Conservation (phyloP, 345 rosid species). For the Citrus unshiu region DNA sequence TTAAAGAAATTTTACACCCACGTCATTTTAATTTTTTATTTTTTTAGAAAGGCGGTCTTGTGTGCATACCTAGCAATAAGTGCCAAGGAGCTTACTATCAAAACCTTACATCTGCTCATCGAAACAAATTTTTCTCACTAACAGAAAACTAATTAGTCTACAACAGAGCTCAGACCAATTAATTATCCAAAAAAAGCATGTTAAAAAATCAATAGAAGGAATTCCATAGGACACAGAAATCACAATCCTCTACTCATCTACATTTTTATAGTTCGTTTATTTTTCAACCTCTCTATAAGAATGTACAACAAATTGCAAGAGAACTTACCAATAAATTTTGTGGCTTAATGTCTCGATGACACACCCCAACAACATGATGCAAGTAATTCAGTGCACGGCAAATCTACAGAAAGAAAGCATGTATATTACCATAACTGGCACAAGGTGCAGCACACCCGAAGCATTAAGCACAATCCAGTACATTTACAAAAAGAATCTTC, state of each 20-base stretch:
- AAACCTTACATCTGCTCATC: not conserved
- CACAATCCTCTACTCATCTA: not conserved
- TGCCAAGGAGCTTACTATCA: not conserved
- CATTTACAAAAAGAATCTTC: not conserved
- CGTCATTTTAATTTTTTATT: not conserved
- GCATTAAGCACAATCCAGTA: not conserved
- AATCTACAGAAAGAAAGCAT: constrained; percentile 47
- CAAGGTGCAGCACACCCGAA: not conserved
- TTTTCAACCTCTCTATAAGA: not conserved
- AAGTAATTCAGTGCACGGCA: constrained; percentile 93
- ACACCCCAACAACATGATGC: constrained; percentile 84
- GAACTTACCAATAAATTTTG: constrained; percentile 86
- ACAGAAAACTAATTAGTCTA: not conserved
- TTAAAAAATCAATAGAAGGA: not conserved
- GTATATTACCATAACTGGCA: not conserved
- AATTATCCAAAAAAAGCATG: not conserved
- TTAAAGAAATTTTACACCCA: not conserved
- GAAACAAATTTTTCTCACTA: not conserved
- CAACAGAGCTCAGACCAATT: not conserved
- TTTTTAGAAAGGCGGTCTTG: not conserved
- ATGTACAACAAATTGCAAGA: constrained; percentile 1
- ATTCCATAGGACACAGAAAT: not conserved
- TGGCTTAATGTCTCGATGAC: constrained; percentile 99
- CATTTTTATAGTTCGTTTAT: not conserved
- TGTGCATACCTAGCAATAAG: not conserved